Evolutionary conservation across 495 filamentous ascomycete genomes (phyloP), one percentile per base, ranked within the genome.

Genomic region (Entonaema liquescens): DNA sequence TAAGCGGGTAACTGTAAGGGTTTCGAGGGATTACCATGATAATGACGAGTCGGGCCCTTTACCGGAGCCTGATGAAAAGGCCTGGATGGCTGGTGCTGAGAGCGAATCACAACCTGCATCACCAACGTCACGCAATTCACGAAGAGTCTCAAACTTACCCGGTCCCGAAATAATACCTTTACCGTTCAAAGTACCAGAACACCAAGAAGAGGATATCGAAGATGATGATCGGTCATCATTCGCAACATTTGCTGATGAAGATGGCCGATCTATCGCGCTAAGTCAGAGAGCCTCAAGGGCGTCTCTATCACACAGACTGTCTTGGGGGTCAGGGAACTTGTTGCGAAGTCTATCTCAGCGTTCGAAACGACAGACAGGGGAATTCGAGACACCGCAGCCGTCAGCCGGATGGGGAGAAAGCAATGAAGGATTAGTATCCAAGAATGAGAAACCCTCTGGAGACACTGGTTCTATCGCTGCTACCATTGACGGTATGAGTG

Each of bases 241-340:
- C 21, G 90, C 86, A 49, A 88, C 89, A 6, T 85, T 87, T 77
- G 87, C 86, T 11, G 89, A 89, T 65, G 83, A 84, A 40, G 80
- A 79, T 55, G 76, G 79, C n/a, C 66, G 58, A 5, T 59, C 54
- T 4, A 60, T 67, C 33, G 70, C 76, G 2, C 31, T 73, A 35
- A 68, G 50, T 56, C 74, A 68, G 33, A 67, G 67, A 35, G 68
- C 74, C 7, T 80, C 74, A 21, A 70, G 69, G 38, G 58, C 74
- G 3, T 79, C 74, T 1, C 28, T 81, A 19, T 75, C 81, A 2
- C 84, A 83, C 38, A 79, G 82, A 59, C 65, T 86, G 4, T 89
- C 89, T 5, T 79, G 72, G 21, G 72, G 76, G 19, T 87, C 83
- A 7, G 77, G 79, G 0, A 73, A 82, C 28, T 54, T 85, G 38